These are phyloP conservation scores for Xylaria intraflava DNA, from an alignment of 495 filamentous ascomycete species.

Conservation along the genomic window DNA sequence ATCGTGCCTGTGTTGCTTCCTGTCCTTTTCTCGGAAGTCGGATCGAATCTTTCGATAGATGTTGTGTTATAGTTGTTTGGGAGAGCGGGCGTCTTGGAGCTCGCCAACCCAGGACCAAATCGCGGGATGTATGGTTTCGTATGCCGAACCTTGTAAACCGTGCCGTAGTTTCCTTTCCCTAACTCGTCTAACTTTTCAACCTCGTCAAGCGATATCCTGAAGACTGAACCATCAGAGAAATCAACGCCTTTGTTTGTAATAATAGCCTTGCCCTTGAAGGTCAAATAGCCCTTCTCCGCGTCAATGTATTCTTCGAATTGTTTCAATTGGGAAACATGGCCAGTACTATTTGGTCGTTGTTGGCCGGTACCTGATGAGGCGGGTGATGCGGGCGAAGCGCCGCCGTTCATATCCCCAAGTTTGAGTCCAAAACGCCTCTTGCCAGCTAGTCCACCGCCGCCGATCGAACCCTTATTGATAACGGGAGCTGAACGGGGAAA, in stretches of 20 bases:
- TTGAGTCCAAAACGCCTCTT: slow-evolving; percentile 33
- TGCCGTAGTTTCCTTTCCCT: slow-evolving; percentile 97
- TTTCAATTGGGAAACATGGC: slow-evolving; percentile 64
- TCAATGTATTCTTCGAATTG: slow-evolving; percentile 92
- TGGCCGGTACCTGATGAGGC: background rate
- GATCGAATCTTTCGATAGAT: slow-evolving; percentile 23
- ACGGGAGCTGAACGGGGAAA: slow-evolving; percentile 44
- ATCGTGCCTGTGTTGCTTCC: slow-evolving; percentile 56
- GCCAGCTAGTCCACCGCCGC: slow-evolving; percentile 19
- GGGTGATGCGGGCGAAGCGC: slow-evolving; percentile 19
- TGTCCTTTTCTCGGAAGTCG: slow-evolving; percentile 12
- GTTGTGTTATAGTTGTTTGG: slow-evolving; percentile 19
- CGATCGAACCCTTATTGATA: slow-evolving; percentile 22
- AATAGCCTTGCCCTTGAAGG: slow-evolving; percentile 87
- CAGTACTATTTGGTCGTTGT: slow-evolving; percentile 27
- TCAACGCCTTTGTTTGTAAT: slow-evolving; percentile 84
- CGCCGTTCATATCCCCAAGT: slow-evolving; percentile 32
- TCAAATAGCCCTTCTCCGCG: slow-evolving; percentile 81
- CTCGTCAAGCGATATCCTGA: slow-evolving; percentile 92
- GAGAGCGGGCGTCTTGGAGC: slow-evolving; percentile 41
- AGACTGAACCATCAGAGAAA: slow-evolving; percentile 82
- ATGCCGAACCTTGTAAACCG: slow-evolving; percentile 93
- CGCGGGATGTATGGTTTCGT: slow-evolving; percentile 69
- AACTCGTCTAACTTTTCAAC: slow-evolving; percentile 92
- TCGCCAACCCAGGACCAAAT: slow-evolving; percentile 68